These are phyloP conservation scores for Lenzites betulinus DNA, from an alignment of 768 basidiomycete species.

Conservation along the genomic window DNA sequence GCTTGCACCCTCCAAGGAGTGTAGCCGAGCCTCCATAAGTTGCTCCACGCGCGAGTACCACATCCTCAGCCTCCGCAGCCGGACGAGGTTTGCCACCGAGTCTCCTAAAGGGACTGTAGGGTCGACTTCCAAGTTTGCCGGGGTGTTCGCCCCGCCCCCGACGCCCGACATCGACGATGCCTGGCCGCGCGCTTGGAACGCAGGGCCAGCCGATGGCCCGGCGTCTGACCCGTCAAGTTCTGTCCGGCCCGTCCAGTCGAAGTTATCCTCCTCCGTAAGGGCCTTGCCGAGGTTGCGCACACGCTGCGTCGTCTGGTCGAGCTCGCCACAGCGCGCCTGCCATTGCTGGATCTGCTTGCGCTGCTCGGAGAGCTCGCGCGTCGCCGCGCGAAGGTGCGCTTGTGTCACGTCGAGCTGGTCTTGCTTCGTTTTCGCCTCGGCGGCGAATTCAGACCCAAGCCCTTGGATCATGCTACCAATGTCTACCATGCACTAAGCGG, in stretches of 20 bases:
- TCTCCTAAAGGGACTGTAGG: slow-evolving; percentile 68
- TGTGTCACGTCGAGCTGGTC: slow-evolving; percentile 87
- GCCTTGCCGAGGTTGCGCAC: slow-evolving; percentile 85
- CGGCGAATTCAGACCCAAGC: slow-evolving; percentile 75
- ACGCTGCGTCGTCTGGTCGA: slow-evolving; percentile 81
- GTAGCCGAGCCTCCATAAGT: slow-evolving; percentile 69
- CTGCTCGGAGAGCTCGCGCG: slow-evolving; percentile 87
- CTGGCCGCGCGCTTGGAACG: slow-evolving; percentile 72
- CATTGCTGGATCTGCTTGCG: slow-evolving; percentile 80
- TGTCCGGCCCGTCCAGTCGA: slow-evolving; percentile 87
- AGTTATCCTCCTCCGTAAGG: slow-evolving; percentile 71
- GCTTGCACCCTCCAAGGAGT: slow-evolving; percentile 72
- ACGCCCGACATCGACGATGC: slow-evolving; percentile 67
- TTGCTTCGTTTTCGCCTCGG: slow-evolving; percentile 85
- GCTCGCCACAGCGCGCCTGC: slow-evolving; percentile 71
- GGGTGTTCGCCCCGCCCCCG: slow-evolving; percentile 64
- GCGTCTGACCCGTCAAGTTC: slow-evolving; percentile 45
- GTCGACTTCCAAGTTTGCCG: slow-evolving; percentile 67
- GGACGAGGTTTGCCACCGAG: slow-evolving; percentile 60
- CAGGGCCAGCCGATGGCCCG: slow-evolving; percentile 47
- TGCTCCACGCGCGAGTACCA: slow-evolving; percentile 85
- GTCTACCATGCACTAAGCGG: slow-evolving; percentile 47
- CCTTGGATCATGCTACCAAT: slow-evolving; percentile 84
- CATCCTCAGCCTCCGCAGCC: slow-evolving; percentile 70
- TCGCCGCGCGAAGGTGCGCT: slow-evolving; percentile 84